A percentile compares a stretch with the other conserved stretches of the same genome.
phyloP scores from a whole-genome alignment of 2,329 filamentous ascomycete species.

The Aspergillus fijiensis region DNA sequence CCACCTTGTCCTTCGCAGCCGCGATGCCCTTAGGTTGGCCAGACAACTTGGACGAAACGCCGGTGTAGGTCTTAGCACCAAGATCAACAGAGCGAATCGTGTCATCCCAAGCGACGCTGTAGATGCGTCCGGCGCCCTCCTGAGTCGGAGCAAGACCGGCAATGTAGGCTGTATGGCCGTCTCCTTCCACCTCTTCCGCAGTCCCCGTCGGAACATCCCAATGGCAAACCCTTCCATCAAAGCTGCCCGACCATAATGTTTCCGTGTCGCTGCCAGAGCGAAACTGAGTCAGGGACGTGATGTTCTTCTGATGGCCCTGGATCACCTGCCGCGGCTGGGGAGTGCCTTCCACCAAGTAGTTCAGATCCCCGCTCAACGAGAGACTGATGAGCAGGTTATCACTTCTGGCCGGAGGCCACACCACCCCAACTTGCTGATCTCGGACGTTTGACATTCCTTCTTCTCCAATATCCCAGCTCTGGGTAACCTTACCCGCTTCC shows the following conservation, averaged over 20 bases:
- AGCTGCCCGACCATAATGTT: constrained; percentile 84
- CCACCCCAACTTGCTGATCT: constrained; percentile 92
- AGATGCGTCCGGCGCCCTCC: constrained; percentile 60
- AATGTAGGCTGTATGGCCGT: constrained; percentile 82
- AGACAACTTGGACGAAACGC: constrained; percentile 64
- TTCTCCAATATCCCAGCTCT: constrained; percentile 81
- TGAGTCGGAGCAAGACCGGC: constrained; percentile 66
- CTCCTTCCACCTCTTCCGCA: constrained; percentile 72
- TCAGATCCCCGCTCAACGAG: constrained; percentile 83
- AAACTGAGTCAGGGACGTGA: constrained; percentile 70
- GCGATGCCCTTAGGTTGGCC: constrained; percentile 78
- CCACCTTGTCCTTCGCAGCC: constrained; percentile 52
- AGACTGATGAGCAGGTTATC: constrained; percentile 90
- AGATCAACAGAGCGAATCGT: constrained; percentile 77
- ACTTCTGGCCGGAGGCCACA: constrained; percentile 77
- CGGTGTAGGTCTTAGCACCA: constrained; percentile 71
- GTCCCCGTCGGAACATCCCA: constrained; percentile 75
- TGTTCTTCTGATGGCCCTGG: constrained; percentile 85
- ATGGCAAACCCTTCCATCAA: constrained; percentile 79
- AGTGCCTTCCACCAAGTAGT: constrained; percentile 76
- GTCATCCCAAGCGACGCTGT: constrained; percentile 93
- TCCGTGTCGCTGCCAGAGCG: constrained; percentile 50
- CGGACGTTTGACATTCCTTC: constrained; percentile 69
- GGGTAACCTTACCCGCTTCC: constrained; percentile 71
- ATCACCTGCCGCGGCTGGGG: constrained; percentile 69